phyloP scores from a whole-genome alignment of 495 filamentous ascomycete species.

The Mytilinidion resinicola region DNA sequence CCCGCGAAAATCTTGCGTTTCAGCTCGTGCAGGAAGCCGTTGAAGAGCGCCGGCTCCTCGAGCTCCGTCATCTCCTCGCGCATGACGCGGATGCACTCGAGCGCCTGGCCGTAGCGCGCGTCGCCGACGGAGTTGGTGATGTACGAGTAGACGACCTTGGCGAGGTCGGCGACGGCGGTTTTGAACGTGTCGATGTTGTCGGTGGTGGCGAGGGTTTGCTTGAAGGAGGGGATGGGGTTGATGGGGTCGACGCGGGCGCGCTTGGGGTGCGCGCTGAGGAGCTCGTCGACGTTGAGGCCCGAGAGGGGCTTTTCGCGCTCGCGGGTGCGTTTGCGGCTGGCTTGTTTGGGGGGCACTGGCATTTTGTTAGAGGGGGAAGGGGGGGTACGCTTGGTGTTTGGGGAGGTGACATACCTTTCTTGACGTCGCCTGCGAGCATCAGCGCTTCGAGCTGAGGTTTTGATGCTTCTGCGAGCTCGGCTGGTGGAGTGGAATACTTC shows the following conservation, averaged over 20 bases:
- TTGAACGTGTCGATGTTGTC: constrained; percentile 56
- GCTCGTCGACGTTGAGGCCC: constrained; percentile 75
- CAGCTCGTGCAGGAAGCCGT: constrained; percentile 62
- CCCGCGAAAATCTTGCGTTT: constrained; percentile 66
- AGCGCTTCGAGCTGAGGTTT: constrained; percentile 54
- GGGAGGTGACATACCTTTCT: constrained; percentile 46
- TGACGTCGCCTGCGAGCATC: constrained; percentile 67
- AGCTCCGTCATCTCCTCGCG: constrained; percentile 67
- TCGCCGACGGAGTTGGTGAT: constrained; percentile 70
- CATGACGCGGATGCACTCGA: constrained; percentile 71
- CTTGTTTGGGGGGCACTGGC: constrained; percentile 64
- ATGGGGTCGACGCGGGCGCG: constrained; percentile 60
- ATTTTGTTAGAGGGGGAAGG: constrained; percentile 26
- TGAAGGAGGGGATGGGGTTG: constrained; percentile 91
- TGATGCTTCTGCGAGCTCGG: constrained; percentile 53
- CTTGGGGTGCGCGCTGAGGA: constrained; percentile 59
- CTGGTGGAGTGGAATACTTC: constrained; percentile 68
- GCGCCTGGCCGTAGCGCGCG: constrained; percentile 62
- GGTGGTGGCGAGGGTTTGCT: constrained; percentile 62
- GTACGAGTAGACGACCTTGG: constrained; percentile 57
- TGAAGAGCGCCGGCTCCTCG: constrained; percentile 73
- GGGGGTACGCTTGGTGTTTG: constrained; percentile 25
- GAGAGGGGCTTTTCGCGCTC: constrained; percentile 79
- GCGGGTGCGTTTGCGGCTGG: constrained; percentile 64
- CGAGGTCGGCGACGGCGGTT: constrained; percentile 70